Base-by-base conservation (phyloP, 495 filamentous ascomycete species). In the Penicillium antarcticum region DNA sequence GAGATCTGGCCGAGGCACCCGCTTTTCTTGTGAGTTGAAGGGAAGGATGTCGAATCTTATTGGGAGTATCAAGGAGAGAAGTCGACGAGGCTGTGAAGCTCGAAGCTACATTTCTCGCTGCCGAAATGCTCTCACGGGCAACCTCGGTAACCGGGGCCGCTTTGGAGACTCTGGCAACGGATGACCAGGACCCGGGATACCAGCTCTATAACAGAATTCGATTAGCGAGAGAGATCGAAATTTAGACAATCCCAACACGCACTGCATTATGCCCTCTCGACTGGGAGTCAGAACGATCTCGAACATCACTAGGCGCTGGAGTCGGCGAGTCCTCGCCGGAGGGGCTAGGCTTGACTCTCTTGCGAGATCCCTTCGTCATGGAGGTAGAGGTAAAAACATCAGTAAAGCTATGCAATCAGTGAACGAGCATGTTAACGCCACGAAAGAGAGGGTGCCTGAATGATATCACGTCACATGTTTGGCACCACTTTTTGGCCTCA, bases 91-190 rank as follows among this genome's bases (percentile, higher is more conserved):
- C 67, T 5, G 67, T 55, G 23, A 66, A 34, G 61, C 75, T 68
- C 50, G 74, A 70, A 53, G 68, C 67, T 60, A 67, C 67, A 65
- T 75, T 67, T 56, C 74, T 65, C 48, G 79, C 70, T 55, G 80
- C 86, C 47, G 85, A 77, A 31, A 91, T 88, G 45, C 84, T 88
- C 71, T 92, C 87, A 64, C 83, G 84, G 48, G 85, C 87, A 65
- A 90, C 80, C 69, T 88, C 80, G 42, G 84, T 90, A 45, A 87
- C 84, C 40, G 87, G 79, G 33, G 78, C 74, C 21, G 87, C 85
- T 66, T 92, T 92, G 33, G 78, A 75, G 18, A 68, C 70, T 62
- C 78, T 76, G 32, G 78, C 75, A 24, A 67, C 66, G 40, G 78
- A 74, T 19, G 86, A 82, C 85, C 85, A 92, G 42, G 79, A 80